Evolutionary conservation across 345 rosid genomes (phyloP).

Genomic region (Heritiera littoralis): DNA sequence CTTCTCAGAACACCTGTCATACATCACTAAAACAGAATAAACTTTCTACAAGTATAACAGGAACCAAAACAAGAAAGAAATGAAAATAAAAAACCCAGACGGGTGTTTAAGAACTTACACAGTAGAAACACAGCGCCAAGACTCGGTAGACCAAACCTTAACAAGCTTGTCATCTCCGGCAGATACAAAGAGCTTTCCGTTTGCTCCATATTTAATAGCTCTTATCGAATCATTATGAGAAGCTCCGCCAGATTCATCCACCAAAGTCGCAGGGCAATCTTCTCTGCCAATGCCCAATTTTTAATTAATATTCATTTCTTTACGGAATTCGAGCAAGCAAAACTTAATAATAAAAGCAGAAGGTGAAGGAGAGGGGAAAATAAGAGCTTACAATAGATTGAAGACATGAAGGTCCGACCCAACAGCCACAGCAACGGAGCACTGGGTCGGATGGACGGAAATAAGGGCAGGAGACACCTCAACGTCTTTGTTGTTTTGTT

Average conservation of each 20-base stretch:
- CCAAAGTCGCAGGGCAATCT: slow-evolving; percentile 47
- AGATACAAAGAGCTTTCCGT: slow-evolving; percentile 76
- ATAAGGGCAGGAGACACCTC: slow-evolving; percentile 86
- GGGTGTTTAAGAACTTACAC: slow-evolving; percentile 49
- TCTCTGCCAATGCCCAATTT: slow-evolving; percentile 41
- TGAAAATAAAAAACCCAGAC: not conserved
- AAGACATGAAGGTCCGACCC: slow-evolving; percentile 86
- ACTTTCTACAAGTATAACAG: not conserved
- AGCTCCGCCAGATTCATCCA: slow-evolving; percentile 60
- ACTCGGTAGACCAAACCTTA: slow-evolving; percentile 79
- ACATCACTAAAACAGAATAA: not conserved
- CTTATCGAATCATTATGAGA: slow-evolving; percentile 74
- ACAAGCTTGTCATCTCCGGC: slow-evolving; percentile 93
- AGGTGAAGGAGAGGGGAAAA: not conserved
- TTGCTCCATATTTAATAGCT: slow-evolving; percentile 67
- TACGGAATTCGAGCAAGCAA: not conserved
- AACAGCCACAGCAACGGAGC: slow-evolving; percentile 69
- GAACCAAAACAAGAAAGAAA: not conserved
- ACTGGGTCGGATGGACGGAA: slow-evolving; percentile 66
- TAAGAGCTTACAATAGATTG: slow-evolving; percentile 59
- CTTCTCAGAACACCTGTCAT: slow-evolving; percentile 76
- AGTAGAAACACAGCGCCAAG: slow-evolving; percentile 71
- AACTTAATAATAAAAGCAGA: not conserved
- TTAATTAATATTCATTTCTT: not conserved
- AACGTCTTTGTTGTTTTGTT: slow-evolving; percentile 41